A percentile compares a stretch with the other conserved stretches of the same genome.
These are phyloP conservation scores for Paecilomyces niveus DNA, from an alignment of 2,329 filamentous ascomycete species.

Conservation along the genomic window DNA sequence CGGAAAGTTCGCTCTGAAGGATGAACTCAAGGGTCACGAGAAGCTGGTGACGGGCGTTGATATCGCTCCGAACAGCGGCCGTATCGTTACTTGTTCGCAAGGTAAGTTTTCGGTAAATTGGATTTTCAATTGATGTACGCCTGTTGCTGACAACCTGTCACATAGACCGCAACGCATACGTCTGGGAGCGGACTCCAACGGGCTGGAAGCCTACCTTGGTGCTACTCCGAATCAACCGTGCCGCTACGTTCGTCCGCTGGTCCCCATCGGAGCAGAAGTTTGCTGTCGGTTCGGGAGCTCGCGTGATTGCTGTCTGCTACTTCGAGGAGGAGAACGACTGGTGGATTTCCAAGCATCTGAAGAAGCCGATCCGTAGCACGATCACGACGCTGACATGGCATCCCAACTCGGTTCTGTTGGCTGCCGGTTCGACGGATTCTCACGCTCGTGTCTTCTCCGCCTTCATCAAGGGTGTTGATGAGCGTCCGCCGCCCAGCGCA, in stretches of 20 bases:
- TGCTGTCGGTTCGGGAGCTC: constrained; percentile 89
- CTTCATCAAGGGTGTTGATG: constrained; percentile 93
- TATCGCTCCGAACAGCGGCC: constrained; percentile 81
- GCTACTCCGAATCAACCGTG: constrained; percentile 91
- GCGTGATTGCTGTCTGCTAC: constrained; percentile 94
- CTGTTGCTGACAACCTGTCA: constrained; percentile 2
- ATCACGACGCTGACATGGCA: constrained; percentile 96
- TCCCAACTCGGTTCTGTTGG: constrained; percentile 90
- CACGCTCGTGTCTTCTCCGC: constrained; percentile 91
- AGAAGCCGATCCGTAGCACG: constrained; percentile 97
- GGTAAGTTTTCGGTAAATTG: constrained; percentile 44
- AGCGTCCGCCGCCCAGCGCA: constrained; percentile 72
- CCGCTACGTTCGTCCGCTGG: constrained; percentile 95
- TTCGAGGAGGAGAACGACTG: constrained; percentile 99
- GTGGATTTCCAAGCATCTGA: constrained; percentile 99
- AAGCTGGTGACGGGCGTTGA: constrained; percentile 96
- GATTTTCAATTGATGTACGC: constrained; percentile 1
- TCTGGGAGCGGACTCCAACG: constrained; percentile 88
- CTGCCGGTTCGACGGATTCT: constrained; percentile 93
- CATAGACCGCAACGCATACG: constrained; percentile 88
- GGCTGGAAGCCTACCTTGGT: constrained; percentile 98
- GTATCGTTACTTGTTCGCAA: constrained; percentile 96
- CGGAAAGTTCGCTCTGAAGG: constrained; percentile 71
- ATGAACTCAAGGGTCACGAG: constrained; percentile 93
- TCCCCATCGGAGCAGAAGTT: constrained; percentile 96